These are phyloP conservation scores for Pittosporum tobira DNA, from an alignment of 129 eudicot genomes.

Conservation along the genomic window DNA sequence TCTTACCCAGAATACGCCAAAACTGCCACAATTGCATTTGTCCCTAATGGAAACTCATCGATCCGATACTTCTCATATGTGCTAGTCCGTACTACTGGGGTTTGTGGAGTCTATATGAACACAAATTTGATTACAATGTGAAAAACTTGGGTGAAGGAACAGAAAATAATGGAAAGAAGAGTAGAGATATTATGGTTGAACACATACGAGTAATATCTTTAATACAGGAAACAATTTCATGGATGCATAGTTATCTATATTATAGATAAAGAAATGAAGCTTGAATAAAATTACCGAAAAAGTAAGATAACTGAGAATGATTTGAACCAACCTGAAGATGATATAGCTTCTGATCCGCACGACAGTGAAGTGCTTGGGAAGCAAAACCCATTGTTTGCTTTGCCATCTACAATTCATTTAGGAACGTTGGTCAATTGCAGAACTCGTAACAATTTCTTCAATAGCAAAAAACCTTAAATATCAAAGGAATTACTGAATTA, in stretches of 20 bases:
- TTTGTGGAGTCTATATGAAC: constrained; percentile 77
- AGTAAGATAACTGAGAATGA: background rate
- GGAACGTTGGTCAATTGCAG: constrained; percentile 1
- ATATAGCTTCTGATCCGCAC: constrained; percentile 93
- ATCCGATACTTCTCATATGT: constrained; percentile 70
- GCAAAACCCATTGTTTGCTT: constrained; percentile 98
- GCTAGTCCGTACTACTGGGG: constrained; percentile 82
- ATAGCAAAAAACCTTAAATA: background rate
- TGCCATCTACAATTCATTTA: constrained; percentile 59
- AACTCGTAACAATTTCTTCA: background rate
- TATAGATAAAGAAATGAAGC: background rate
- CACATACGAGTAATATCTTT: too few species aligned
- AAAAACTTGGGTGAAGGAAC: background rate
- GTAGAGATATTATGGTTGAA: too few species aligned
- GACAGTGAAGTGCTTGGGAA: constrained; percentile 65
- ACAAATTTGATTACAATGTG: constrained; percentile 4
- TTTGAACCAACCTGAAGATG: constrained; percentile 74
- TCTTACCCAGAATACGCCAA: constrained; percentile 88
- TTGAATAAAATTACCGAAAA: background rate
- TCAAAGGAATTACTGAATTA: background rate
- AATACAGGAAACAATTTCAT: background rate
- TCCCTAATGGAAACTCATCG: constrained; percentile 84
- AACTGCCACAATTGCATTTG: constrained; percentile 98
- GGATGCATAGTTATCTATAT: background rate
- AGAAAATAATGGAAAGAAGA: background rate